Evolutionary conservation across 345 rosid species (phyloP), one percentile per base, ranked within the genome.

Genomic region (Alliaria petiolata): DNA sequence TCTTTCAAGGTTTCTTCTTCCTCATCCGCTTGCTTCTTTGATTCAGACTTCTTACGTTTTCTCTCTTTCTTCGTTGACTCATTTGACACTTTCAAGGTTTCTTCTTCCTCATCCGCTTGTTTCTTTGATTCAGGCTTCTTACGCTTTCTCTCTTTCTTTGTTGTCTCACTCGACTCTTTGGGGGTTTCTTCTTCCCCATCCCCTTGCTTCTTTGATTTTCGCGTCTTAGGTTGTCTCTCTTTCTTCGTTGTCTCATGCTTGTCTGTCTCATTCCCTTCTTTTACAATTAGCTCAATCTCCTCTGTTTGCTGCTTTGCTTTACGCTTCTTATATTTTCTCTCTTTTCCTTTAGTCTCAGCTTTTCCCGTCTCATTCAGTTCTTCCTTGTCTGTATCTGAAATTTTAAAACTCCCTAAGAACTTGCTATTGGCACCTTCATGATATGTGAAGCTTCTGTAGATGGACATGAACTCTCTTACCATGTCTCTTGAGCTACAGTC

Each of bases 361-460:
- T 42, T 43, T 14, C 25, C 19, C 1, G 28, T 67, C 55, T 67
- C 77, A 62, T 59, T 85, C 60, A 80, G 46, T 55, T 69, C 71
- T 38, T 70, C 66, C 35, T n/a, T 69, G 4, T 33, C 67, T 64
- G 44, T 33, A 33, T 42, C 72, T 42, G 49, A 35, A 71, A 64
- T 70, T 54, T 73, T 79, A 80, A 77, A 67, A 59, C 40, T 80
- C 78, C 79, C 75, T 17, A 73, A 78, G 28, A 58, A 58, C 67
- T 62, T 38, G 54, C 70, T 71, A 62, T 80, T 70, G 46, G 82
- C 71, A 45, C 82, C 86, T 38, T 85, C 67, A 28, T 25, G 42
- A 76, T 64, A 85, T 40, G 82, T 75, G 44, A 90, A 84, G 79
- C 81, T 86, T 82, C 98, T 83, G 67, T 83, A 88, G 22, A 70